A percentile compares a stretch with the other conserved stretches of the same genome.
These are phyloP conservation scores for Alloascoidea hylecoeti DNA, from an alignment of 805 yeast species.

Conservation along the genomic window DNA sequence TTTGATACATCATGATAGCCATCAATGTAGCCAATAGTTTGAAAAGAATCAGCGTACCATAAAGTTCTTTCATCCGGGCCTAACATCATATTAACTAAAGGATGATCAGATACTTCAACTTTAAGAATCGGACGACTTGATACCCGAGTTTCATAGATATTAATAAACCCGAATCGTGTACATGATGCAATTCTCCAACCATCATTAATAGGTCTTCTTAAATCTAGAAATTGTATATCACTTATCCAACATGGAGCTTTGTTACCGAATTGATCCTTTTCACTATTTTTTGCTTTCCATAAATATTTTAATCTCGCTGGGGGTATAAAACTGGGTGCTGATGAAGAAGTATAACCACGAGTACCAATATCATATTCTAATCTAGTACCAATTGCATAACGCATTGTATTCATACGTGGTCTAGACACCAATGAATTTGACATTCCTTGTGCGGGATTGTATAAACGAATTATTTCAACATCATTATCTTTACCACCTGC, in stretches of 20 bases:
- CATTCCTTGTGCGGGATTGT: conserved; percentile 1
- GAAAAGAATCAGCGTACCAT: conserved; percentile 7
- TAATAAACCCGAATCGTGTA: background rate
- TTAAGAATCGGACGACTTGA: conserved; percentile 8
- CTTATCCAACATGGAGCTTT: background rate
- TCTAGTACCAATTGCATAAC: background rate
- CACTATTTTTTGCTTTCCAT: background rate
- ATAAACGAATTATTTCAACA: conserved; percentile 21
- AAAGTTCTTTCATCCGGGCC: conserved; percentile 3
- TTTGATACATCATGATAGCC: background rate
- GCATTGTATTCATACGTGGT: background rate
- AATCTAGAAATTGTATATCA: background rate
- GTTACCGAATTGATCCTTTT: background rate
- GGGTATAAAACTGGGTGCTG: conserved; percentile 2
- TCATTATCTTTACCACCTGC: conserved; percentile 36
- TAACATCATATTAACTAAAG: conserved; percentile 6
- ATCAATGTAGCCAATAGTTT: conserved; percentile 4
- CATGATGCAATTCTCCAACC: conserved; percentile 2
- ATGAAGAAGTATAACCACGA: too few species aligned
- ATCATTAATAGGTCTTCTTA: background rate
- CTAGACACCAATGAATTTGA: background rate
- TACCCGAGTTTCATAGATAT: conserved; percentile 3
- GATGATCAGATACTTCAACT: conserved; percentile 7
- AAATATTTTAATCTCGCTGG: background rate
- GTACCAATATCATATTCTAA: conserved; percentile 4